Evolutionary conservation across 495 filamentous ascomycete species (phyloP), one percentile per base, ranked within the genome.

Genomic region (Thozetella sp.): DNA sequence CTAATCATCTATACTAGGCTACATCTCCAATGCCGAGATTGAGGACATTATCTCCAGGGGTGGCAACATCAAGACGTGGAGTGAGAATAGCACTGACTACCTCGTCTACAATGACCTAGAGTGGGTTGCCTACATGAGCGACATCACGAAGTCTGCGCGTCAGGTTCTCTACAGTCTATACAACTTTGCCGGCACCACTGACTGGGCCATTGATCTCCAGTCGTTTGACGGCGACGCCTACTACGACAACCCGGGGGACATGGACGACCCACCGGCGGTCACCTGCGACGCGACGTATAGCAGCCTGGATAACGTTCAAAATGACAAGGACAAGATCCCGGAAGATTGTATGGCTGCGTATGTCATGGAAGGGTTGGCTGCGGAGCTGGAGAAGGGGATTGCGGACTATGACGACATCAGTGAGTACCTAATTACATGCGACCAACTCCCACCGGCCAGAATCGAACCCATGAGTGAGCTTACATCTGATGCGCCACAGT

Each of bases 11-110:
- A 6, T 37, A 6, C 6, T 15, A 37, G 30, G 30, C 15, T 37
- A 37, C 30, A 37, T 37, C 6, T 37, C 30, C 6, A 37, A 37
- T 15, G 30, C 30, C 6, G 30, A 37, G 15, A 37, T 37, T 37
- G 30, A 37, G 30, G 30, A 37, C 15, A 37, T 37, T 15, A 37
- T 37, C 30, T 37, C 30, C 30, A 37, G 30, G 30, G 30, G 30
- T 46, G n/a, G 17, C 53, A 79, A 79, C 58, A 70, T 67, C 11
- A 60, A 67, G 0, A 79, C 74, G 19, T 81, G 78, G 77, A 76
- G 69, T 19, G 80, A 77, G 79, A 66, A 58, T 17, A 74, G 72
- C 27, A 80, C 77, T 59, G 54, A 63, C 4, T 25, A 55, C 23
- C 58, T 81, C 9, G 65, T 76, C 2, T 79, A 71, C 30, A 63